Base-by-base conservation (phyloP, 75 land plant species). In the Cryptomeria japonica region DNA sequence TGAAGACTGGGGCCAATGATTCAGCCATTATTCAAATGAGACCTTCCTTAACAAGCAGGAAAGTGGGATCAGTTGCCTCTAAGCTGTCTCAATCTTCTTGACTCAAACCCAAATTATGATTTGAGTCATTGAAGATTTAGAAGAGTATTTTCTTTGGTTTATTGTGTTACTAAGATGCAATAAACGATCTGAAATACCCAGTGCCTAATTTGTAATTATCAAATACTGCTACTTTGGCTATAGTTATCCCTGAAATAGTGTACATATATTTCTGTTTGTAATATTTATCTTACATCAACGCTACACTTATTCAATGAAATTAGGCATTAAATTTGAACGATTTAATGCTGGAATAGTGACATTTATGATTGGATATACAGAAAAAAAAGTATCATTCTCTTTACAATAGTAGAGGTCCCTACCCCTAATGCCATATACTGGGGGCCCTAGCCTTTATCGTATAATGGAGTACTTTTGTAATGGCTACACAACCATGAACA, bases 1-100 rank as follows among this genome's bases (percentile, higher is more conserved):
- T 97, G 56, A 89, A 80, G 88, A 91, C 95, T 55, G 99, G 99
- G 36, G 97, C 95, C 16, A 93, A 98, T 91, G 96, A 94, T 37
- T 93, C 94, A 56, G 91, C 93, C 13, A 87, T 96, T 39, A 93
- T 96, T 14, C 93, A 91, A 15, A 94, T 95, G 95, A 94, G 93
- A 84, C 94, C 95, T n/a, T 89, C 96, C n/a, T 91, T 95, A 14
- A 91, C 96, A 19, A 95, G 92, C 87, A 90, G 95, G 87, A 88
- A 82, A n/a, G 70, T 56, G 28, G 88, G 86, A 37, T 31, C 86
- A 55, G 36, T 31, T 84, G 3, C 64, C 8, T 34, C 64, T 84
- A 51, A 34, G 37, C 10, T 49, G 32, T 49, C 22, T 28, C 10
- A 55, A 37, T 53, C 61, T 34, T 84, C 68, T 39, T 84, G 49